A percentile compares a stretch with the other conserved stretches of the same genome.
Conservation (phyloP, 1,139 yeast genomes). For the Protomyces macrosporus region DNA sequence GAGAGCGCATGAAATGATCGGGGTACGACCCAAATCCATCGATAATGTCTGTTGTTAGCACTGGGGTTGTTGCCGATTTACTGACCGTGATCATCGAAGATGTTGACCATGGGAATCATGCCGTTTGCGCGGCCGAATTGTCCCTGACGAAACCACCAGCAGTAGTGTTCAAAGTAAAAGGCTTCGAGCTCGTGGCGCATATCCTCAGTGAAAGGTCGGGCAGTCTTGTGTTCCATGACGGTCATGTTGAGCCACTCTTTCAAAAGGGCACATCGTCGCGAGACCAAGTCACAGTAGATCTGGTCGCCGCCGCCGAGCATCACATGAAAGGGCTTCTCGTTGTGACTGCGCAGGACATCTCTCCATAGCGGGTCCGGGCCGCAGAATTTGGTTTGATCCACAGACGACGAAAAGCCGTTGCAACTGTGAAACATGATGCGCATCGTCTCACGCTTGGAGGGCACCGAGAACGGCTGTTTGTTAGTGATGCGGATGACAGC, state of each 20-base stretch:
- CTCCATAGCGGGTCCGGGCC: slow-evolving; percentile 67
- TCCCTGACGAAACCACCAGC: slow-evolving; percentile 83
- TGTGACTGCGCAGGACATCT: slow-evolving; percentile 69
- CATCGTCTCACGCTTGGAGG: slow-evolving; percentile 16
- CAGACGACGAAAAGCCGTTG: slow-evolving; percentile 81
- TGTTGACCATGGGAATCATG: slow-evolving; percentile 74
- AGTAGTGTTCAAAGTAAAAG: slow-evolving; percentile 66
- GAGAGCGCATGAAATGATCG: slow-evolving; percentile 65
- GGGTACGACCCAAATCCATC: slow-evolving; percentile 92
- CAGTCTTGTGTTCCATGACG: slow-evolving; percentile 12
- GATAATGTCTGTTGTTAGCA: slow-evolving; percentile 73
- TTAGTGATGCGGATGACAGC: background rate
- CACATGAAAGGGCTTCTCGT: slow-evolving; percentile 65
- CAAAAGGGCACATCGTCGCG: slow-evolving; percentile 44
- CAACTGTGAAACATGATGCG: slow-evolving; percentile 48
- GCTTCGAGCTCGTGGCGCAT: slow-evolving; percentile 53
- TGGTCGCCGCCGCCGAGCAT: slow-evolving; percentile 99
- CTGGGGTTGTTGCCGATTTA: background rate
- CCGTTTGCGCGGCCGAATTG: slow-evolving; percentile 72
- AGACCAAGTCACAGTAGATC: slow-evolving; percentile 79
- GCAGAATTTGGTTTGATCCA: slow-evolving; percentile 52
- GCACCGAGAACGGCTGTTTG: slow-evolving; percentile 10
- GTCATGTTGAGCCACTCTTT: slow-evolving; percentile 57
- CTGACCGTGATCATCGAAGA: slow-evolving; percentile 52
- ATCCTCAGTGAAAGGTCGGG: slow-evolving; percentile 40